Percentiles rank a stretch among this genome's conserved stretches.
Evolutionary conservation across 257 asterid species (phyloP).

Genomic region (Solanum corneliomulleri): DNA sequence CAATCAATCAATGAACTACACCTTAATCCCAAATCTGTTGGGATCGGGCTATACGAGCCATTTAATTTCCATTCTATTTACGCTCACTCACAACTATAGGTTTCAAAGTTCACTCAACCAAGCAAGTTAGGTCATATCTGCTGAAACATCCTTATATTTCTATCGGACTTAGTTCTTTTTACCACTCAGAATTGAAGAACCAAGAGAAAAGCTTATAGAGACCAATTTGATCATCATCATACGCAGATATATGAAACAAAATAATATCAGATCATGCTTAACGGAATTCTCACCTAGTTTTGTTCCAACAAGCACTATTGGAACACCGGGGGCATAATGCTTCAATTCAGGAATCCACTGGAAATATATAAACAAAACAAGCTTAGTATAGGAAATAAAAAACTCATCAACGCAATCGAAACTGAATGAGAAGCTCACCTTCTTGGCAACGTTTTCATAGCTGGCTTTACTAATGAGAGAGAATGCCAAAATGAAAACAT

Average conservation of each 20-base stretch:
- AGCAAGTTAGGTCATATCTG: neutral
- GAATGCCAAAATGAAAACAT: constrained; percentile 48
- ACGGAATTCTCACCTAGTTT: constrained; percentile 31
- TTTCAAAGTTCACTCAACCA: neutral
- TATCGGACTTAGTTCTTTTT: neutral
- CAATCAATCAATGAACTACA: neutral
- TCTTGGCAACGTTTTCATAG: constrained; percentile 46
- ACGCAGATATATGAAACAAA: neutral
- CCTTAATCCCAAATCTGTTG: neutral
- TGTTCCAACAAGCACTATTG: constrained; percentile 47
- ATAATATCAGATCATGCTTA: neutral
- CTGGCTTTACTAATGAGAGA: constrained; percentile 55
- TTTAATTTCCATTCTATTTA: neutral
- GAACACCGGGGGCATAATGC: constrained; percentile 55
- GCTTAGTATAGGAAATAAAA: neutral
- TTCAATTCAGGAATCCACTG: constrained; percentile 59
- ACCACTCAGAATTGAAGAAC: neutral
- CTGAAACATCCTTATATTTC: neutral
- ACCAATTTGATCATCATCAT: neutral
- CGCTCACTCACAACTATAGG: neutral
- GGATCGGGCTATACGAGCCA: neutral
- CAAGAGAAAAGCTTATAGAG: neutral
- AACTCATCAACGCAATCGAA: neutral
- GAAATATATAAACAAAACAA: constrained; percentile 1
- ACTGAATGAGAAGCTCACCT: constrained; percentile 13